phyloP scores from a whole-genome alignment of 305 asterid genomes.

The Fraxinus platypoda region DNA sequence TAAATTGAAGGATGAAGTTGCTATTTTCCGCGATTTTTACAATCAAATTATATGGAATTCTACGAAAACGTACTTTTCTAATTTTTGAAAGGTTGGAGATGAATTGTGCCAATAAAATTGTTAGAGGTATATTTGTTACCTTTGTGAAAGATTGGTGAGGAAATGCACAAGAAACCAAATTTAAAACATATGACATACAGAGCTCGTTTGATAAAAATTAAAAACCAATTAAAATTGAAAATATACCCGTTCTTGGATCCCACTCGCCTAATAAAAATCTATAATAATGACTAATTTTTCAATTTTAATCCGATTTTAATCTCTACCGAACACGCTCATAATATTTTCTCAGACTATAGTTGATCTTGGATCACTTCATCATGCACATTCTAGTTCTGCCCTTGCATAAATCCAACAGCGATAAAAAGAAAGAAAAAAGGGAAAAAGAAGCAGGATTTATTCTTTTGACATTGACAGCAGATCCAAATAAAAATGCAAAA shows the following conservation, averaged over 20 bases:
- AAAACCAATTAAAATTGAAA: too few species aligned
- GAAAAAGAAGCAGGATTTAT: not conserved
- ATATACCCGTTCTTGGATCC: too few species aligned
- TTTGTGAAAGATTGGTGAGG: not conserved
- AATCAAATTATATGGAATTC: not conserved
- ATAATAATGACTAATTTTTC: too few species aligned
- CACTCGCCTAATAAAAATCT: too few species aligned
- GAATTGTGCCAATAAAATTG: not conserved
- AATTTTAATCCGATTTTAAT: too few species aligned
- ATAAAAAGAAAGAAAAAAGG: too few species aligned
- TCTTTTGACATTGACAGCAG: not conserved
- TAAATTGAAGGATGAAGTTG: not conserved
- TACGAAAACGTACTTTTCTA: not conserved
- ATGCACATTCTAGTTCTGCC: not conserved
- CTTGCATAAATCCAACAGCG: not conserved
- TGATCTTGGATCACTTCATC: not conserved
- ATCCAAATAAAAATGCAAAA: not conserved
- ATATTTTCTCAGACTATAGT: not conserved
- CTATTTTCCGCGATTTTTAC: not conserved
- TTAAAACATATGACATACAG: too few species aligned
- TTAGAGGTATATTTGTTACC: not conserved
- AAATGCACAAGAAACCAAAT: not conserved
- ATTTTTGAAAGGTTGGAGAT: not conserved
- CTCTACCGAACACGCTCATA: too few species aligned
- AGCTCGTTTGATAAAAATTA: too few species aligned